These are phyloP conservation scores for Tricholoma sp. DNA, from an alignment of 768 basidiomycete species.

Conservation along the genomic window DNA sequence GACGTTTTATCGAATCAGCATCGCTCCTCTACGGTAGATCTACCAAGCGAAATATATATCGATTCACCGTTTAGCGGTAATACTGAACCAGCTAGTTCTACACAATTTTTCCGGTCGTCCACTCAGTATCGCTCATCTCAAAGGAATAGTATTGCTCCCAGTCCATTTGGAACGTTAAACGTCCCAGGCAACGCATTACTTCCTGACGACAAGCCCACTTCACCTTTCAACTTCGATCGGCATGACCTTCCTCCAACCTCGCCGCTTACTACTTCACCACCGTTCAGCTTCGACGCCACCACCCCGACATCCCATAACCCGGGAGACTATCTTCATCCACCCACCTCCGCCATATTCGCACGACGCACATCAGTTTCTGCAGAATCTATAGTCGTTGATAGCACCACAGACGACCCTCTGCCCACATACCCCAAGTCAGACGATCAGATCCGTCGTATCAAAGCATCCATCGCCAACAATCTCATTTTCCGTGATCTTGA, in stretches of 20 bases:
- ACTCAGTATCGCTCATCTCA: slow-evolving; percentile 50
- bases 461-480: slow-evolving; percentile 79
- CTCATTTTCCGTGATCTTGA: slow-evolving; percentile 96
- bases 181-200: slow-evolving; percentile 78
- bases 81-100: slow-evolving; percentile 32
- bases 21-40: slow-evolving; percentile 41
- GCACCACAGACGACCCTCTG: slow-evolving; percentile 56
- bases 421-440: slow-evolving; percentile 75
- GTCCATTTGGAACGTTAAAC: slow-evolving; percentile 76
- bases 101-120: slow-evolving; percentile 51
- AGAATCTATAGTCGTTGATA: slow-evolving; percentile 87
- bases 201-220: slow-evolving; percentile 45
- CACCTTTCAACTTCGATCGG: slow-evolving; percentile 55
- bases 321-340: slow-evolving; percentile 68
- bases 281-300: slow-evolving; percentile 44
- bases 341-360: slow-evolving; percentile 75
- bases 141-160: slow-evolving; percentile 49
- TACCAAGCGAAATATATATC: slow-evolving; percentile 55
- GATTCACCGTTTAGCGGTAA: slow-evolving; percentile 39
- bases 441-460: slow-evolving; percentile 86
- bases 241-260: slow-evolving; percentile 59
- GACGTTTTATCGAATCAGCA: slow-evolving; percentile 55
- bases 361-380: slow-evolving; percentile 94
- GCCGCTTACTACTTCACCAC: slow-evolving; percentile 46
- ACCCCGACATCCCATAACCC: slow-evolving; percentile 45